phyloP scores from a whole-genome alignment of 108 stramenopile species.

The Mayamaea pseudoterrestris region DNA sequence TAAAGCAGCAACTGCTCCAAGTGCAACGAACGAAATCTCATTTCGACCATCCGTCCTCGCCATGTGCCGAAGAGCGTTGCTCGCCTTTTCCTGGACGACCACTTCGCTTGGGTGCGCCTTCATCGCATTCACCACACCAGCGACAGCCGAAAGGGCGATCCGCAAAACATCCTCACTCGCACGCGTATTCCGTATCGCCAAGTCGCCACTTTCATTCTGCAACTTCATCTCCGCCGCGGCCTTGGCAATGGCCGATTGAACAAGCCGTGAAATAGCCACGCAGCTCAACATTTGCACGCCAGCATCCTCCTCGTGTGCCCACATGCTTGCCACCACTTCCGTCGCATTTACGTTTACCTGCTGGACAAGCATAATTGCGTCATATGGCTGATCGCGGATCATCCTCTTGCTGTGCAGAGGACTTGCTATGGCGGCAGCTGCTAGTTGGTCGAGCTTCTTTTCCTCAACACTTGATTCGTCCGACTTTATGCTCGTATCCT shows the following conservation, averaged over 20 bases:
- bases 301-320: slow-evolving; percentile 83
- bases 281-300: slow-evolving; percentile 83
- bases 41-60: slow-evolving; percentile 49
- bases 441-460: slow-evolving; percentile 11
- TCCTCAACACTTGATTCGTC: slow-evolving; percentile 19
- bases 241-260: slow-evolving; percentile 7
- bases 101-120: slow-evolving; percentile 81
- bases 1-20: slow-evolving; percentile 65
- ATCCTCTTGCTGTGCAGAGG: too few species aligned
- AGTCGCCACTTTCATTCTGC: background rate
- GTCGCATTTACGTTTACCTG: slow-evolving; percentile 32
- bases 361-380: slow-evolving; percentile 83
- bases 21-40: slow-evolving; percentile 77
- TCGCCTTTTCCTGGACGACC: slow-evolving; percentile 76
- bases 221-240: too few species aligned
- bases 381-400: slow-evolving; percentile 71
- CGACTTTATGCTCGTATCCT: too few species aligned
- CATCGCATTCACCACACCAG: slow-evolving; percentile 76
- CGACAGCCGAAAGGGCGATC: slow-evolving; percentile 57
- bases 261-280: slow-evolving; percentile 37
- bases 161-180: slow-evolving; percentile 16
- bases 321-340: slow-evolving; percentile 69
- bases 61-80: slow-evolving; percentile 38
- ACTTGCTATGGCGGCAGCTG: slow-evolving; percentile 9
- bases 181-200: background rate